Evolutionary conservation across 192 early-diverging fungal species (phyloP).

Genomic region (Linnemannia schmuckeri): DNA sequence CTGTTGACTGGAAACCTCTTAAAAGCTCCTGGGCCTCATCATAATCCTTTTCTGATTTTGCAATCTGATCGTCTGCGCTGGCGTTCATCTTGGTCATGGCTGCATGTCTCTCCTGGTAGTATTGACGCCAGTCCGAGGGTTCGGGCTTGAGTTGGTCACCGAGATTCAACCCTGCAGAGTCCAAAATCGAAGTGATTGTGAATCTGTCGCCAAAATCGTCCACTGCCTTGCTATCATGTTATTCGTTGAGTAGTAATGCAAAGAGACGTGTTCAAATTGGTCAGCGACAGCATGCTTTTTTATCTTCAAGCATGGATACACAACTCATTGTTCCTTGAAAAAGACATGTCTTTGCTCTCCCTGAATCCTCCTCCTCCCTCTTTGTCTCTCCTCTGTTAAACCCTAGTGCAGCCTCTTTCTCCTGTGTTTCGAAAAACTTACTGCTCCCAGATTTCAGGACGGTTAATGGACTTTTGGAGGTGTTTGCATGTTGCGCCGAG

Average conservation of each 20-base stretch:
- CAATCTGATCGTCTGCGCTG: conserved; percentile 48
- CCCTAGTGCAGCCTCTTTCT: not conserved
- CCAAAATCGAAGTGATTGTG: conserved; percentile 61
- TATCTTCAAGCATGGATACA: not conserved
- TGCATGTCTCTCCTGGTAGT: conserved; percentile 58
- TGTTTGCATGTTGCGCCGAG: conserved; percentile 46
- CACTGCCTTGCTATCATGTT: conserved; percentile 56
- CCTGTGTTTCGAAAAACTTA: conserved; percentile 21
- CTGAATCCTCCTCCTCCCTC: not conserved
- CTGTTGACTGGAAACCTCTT: conserved; percentile 56
- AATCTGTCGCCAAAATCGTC: conserved; percentile 69
- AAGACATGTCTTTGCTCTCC: too few species aligned
- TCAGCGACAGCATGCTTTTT: not conserved
- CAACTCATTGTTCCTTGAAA: not conserved
- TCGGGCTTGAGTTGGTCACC: conserved; percentile 56
- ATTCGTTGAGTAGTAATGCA: not conserved
- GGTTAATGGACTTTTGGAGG: conserved; percentile 32
- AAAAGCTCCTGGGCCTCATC: conserved; percentile 57
- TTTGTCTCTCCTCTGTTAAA: not conserved
- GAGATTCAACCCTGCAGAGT: conserved; percentile 61
- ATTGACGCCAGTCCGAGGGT: conserved; percentile 61
- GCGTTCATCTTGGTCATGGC: conserved; percentile 46
- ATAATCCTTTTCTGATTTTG: conserved; percentile 62
- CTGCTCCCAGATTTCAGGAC: conserved; percentile 48
- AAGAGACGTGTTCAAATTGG: not conserved